Percentiles rank a stretch among this genome's conserved stretches.
phyloP scores from a whole-genome alignment of 2,329 filamentous ascomycete genomes.

The Phialophora chinensis region DNA sequence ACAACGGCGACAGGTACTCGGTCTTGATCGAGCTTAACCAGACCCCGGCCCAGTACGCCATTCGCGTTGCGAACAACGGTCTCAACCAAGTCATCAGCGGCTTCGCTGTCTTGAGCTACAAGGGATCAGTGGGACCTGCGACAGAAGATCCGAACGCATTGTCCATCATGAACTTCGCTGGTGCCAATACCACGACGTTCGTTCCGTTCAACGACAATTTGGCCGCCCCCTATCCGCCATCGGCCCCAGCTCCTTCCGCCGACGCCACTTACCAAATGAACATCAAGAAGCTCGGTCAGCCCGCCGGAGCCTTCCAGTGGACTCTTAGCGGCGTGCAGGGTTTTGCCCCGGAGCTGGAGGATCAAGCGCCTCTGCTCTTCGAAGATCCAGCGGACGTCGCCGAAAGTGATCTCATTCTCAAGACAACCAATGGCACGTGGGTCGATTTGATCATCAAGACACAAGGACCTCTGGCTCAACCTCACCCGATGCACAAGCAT shows the following conservation, averaged over 20 bases:
- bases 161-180: conserved; percentile 60
- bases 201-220: conserved; percentile 53
- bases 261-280: conserved; percentile 55
- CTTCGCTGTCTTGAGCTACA: conserved; percentile 57
- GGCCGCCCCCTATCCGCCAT: conserved; percentile 57
- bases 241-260: conserved; percentile 50
- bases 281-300: conserved; percentile 40
- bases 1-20: conserved; percentile 50
- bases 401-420: conserved; percentile 57
- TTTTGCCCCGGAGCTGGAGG: conserved; percentile 48
- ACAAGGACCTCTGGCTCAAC: conserved; percentile 54
- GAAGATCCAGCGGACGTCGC: conserved; percentile 45
- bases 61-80: conserved; percentile 58
- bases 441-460: conserved; percentile 61
- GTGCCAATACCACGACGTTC: conserved; percentile 50
- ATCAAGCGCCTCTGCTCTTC: conserved; percentile 56
- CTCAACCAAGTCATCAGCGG: conserved; percentile 63
- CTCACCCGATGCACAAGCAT: conserved; percentile 71
- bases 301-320: conserved; percentile 58
- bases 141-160: conserved; percentile 41
- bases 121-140: conserved; percentile 37
- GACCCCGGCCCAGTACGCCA: conserved; percentile 46
- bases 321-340: conserved; percentile 55
- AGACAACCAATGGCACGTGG: conserved; percentile 58
- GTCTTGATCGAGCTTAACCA: conserved; percentile 51